phyloP scores from a whole-genome alignment of 176 grass and related monocot genomes.

The Avena eriantha region DNA sequence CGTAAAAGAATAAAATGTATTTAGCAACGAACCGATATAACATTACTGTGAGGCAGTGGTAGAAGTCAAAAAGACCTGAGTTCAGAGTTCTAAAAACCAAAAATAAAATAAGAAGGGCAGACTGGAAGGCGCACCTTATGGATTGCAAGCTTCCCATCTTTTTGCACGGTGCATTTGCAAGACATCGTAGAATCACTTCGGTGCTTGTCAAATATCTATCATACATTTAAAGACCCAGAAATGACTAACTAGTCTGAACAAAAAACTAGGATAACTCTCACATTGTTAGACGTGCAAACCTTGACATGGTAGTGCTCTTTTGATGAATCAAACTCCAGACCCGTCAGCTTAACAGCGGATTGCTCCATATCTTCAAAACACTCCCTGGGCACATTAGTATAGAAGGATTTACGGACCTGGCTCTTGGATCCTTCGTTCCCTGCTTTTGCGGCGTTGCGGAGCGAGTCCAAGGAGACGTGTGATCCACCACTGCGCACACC shows the following conservation, averaged over 20 bases:
- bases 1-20: background rate
- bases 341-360: slow-evolving; percentile 27
- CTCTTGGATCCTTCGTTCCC: slow-evolving; percentile 29
- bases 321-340: slow-evolving; percentile 35
- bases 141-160: slow-evolving; percentile 59
- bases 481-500: slow-evolving; percentile 17
- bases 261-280: background rate
- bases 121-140: slow-evolving; percentile 56
- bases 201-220: slow-evolving; percentile 67
- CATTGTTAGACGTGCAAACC: slow-evolving; percentile 26
- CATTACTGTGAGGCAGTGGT: background rate
- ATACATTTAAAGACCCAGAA: slow-evolving; percentile 17
- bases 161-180: slow-evolving; percentile 66
- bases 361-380: slow-evolving; percentile 40
- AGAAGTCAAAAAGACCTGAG: background rate
- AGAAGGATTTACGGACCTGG: slow-evolving; percentile 46
- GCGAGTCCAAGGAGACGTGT: slow-evolving; percentile 33
- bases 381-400: slow-evolving; percentile 38
- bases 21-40: background rate
- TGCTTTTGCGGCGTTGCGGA: slow-evolving; percentile 35
- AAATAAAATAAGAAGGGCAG: background rate
- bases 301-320: slow-evolving; percentile 57
- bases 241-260: background rate
- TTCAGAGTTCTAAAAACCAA: background rate
- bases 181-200: slow-evolving; percentile 54